Evolutionary conservation across 2,329 filamentous ascomycete genomes (phyloP).

Genomic region (Peltaster fructicola): DNA sequence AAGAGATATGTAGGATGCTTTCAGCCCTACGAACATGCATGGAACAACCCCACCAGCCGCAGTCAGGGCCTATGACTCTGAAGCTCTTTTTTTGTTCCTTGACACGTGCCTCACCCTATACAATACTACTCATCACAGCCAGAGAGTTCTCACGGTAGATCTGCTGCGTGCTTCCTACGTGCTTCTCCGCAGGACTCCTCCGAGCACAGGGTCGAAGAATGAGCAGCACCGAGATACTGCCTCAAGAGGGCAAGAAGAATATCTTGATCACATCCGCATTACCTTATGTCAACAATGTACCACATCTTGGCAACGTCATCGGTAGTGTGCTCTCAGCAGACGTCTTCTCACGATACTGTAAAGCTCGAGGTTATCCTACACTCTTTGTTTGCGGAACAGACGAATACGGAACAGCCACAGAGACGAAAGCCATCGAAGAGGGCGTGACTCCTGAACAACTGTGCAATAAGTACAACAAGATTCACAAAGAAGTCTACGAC

Average conservation of each 20-base stretch:
- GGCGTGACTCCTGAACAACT: conserved; percentile 65
- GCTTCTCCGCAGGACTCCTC: no score
- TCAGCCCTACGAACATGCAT: no score
- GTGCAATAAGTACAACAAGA: conserved; percentile 80
- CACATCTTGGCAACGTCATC: conserved; percentile 73
- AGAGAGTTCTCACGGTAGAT: no score
- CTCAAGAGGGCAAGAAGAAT: conserved; percentile 50
- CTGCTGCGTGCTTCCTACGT: no score
- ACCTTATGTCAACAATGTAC: conserved; percentile 56
- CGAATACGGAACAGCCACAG: conserved; percentile 90
- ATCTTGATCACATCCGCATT: conserved; percentile 83
- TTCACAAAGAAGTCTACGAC: conserved; percentile 81
- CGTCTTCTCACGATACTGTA: conserved; percentile 56
- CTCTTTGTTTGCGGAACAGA: conserved; percentile 79
- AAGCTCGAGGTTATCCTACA: conserved; percentile 60
- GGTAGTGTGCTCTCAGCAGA: conserved; percentile 76
- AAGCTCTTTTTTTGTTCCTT: no score
- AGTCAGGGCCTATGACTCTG: no score
- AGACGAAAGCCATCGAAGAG: conserved; percentile 87
- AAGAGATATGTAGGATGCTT: no score
- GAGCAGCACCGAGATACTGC: conserved; percentile 29
- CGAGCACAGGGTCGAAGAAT: conserved; percentile 9
- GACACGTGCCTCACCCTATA: no score
- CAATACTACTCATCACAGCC: no score
- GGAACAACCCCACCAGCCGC: no score